Conservation (phyloP, 2,329 filamentous ascomycete genomes). For the Xylaria hypoxylon region DNA sequence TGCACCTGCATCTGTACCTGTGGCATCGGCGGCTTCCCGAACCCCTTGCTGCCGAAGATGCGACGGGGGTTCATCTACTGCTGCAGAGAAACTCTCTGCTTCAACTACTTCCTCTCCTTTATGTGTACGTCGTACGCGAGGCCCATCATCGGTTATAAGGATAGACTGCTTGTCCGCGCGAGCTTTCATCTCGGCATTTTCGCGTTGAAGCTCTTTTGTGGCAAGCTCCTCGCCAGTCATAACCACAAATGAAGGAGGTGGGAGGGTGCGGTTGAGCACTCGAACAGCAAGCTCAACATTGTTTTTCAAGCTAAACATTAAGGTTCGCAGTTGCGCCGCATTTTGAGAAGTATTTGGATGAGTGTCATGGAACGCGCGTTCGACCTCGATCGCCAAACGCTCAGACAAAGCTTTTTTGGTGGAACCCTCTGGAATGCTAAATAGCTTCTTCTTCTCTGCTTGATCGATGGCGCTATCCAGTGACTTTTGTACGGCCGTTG, state of each 20-base stretch:
- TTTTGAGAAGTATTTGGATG: constrained; percentile 66
- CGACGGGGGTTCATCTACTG: constrained; percentile 55
- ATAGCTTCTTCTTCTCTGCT: constrained; percentile 74
- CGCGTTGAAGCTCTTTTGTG: constrained; percentile 85
- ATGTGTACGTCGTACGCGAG: constrained; percentile 87
- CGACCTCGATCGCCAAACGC: constrained; percentile 80
- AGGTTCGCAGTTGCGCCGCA: constrained; percentile 74
- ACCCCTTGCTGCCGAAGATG: constrained; percentile 52
- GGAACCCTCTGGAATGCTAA: constrained; percentile 71
- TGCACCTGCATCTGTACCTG: constrained; percentile 27
- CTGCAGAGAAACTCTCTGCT: constrained; percentile 66
- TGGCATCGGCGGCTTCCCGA: constrained; percentile 47
- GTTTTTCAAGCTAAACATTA: constrained; percentile 88
- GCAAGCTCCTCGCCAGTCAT: constrained; percentile 94
- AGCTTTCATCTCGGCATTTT: constrained; percentile 81
- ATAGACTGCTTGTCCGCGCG: constrained; percentile 86
- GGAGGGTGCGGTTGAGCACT: constrained; percentile 77
- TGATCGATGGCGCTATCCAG: constrained; percentile 74
- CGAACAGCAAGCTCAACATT: constrained; percentile 83
- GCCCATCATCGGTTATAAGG: constrained; percentile 78
- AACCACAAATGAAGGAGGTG: constrained; percentile 80
- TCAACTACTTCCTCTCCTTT: constrained; percentile 95
- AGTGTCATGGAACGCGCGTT: constrained; percentile 73
- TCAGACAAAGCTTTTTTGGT: constrained; percentile 74
- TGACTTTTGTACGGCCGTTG: constrained; percentile 76